Conservation (phyloP, 2,329 filamentous ascomycete genomes). For the Magnaporthales sp. region DNA sequence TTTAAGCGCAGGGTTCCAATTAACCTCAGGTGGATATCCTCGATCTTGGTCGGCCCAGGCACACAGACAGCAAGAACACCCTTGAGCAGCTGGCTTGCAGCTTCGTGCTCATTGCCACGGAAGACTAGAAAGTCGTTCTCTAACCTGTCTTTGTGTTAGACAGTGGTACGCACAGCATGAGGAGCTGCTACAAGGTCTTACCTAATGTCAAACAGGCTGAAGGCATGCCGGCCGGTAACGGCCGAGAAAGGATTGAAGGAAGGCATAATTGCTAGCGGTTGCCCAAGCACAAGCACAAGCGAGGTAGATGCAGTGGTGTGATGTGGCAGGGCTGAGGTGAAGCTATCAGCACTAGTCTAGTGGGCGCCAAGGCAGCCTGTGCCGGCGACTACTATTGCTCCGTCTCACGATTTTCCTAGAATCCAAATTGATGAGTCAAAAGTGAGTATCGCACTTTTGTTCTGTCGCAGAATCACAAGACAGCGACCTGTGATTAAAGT, state of each 20-base stretch:
- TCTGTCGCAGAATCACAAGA: not conserved
- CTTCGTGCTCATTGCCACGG: conserved; percentile 65
- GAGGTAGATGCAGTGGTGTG: not conserved
- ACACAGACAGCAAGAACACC: conserved; percentile 68
- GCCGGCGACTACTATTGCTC: not conserved
- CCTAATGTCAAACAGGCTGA: conserved; percentile 51
- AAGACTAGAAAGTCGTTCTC: conserved; percentile 75
- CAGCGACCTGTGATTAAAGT: not conserved
- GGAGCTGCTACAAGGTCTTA: conserved; percentile 22
- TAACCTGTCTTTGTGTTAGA: conserved; percentile 38
- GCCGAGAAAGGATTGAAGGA: conserved; percentile 48
- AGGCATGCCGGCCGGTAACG: conserved; percentile 40
- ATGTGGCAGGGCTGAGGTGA: not conserved
- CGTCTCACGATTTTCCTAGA: not conserved
- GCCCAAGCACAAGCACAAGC: not conserved
- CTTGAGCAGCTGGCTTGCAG: conserved; percentile 65
- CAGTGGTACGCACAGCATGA: conserved; percentile 1
- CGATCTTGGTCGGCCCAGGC: conserved; percentile 57
- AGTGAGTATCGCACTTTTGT: not conserved
- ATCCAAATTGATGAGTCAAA: not conserved
- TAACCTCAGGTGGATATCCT: conserved; percentile 64
- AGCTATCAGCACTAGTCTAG: not conserved
- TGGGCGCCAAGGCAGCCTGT: not conserved
- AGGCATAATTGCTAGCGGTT: conserved; percentile 34
- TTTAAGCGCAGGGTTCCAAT: conserved; percentile 60